phyloP scores from a whole-genome alignment of 1,284 basidiomycete species.

The Heterobasidion annosum region DNA sequence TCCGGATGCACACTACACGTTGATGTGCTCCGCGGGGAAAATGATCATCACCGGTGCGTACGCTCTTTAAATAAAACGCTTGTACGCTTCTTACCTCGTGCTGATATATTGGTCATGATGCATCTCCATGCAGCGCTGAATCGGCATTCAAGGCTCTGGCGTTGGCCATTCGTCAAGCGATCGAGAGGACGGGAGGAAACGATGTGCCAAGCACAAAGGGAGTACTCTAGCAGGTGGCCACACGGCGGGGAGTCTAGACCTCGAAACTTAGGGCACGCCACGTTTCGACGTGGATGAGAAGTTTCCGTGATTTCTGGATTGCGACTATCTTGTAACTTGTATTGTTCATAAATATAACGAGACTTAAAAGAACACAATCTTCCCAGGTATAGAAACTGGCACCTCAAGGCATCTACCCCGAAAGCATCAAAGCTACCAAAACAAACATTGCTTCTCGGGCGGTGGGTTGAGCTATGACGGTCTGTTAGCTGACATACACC shows the following conservation, averaged over 20 bases:
- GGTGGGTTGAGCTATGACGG: constrained; percentile 15
- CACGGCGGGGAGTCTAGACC: too few species aligned
- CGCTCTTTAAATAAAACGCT: not conserved
- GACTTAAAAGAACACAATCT: not conserved
- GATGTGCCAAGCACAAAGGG: constrained; percentile 99
- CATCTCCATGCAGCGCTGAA: constrained; percentile 58
- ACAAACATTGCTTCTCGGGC: constrained; percentile 11
- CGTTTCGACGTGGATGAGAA: too few species aligned
- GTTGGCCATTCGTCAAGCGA: constrained; percentile 90
- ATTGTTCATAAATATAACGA: not conserved
- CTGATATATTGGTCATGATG: not conserved
- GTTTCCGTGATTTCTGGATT: not conserved
- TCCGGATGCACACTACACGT: constrained; percentile 90
- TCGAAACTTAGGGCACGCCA: too few species aligned
- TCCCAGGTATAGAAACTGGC: not conserved
- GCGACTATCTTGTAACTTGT: not conserved
- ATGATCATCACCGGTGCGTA: constrained; percentile 92
- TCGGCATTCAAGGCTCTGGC: constrained; percentile 98
- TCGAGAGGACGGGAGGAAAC: constrained; percentile 80
- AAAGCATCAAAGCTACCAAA: constrained; percentile 7
- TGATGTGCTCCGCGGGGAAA: constrained; percentile 89
- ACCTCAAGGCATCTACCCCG: not conserved
- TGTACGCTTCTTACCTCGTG: not conserved
- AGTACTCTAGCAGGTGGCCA: constrained; percentile 41
- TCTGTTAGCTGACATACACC: not conserved